Base-by-base conservation (phyloP, 2,329 filamentous ascomycete genomes). In the Lecanicillium sp. region DNA sequence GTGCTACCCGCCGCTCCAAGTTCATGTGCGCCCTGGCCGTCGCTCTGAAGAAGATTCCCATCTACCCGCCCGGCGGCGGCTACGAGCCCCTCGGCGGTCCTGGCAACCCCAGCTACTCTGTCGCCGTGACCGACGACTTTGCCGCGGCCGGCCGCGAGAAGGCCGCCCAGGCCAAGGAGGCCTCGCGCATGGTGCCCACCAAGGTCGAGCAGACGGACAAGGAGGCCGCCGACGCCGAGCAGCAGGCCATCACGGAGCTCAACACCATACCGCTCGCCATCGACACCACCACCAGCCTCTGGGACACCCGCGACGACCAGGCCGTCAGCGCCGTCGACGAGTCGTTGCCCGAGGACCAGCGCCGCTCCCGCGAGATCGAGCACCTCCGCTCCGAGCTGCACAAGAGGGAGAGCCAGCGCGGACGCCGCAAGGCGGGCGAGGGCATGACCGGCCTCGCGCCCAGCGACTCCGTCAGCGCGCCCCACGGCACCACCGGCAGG, bases 11-110 rank as follows among this genome's bases (percentile, higher is more conserved):
- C 44, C 83, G 91, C 52, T 94, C 87, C 64, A 97, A 95, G 68
- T 97, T 98, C 70, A 95, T 97, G 83, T 95, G 90, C 62, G 93
- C 93, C 1, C 73, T 98, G 50, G 84, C 93, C 4, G 68, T 90
- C 8, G 90, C 91, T 3, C 71, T 96, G 50, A 87, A 89, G 67
- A 90, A 85, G 69, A 77, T 98, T 15, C 91, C 90, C 9, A 91
- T 98, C 60, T 78, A 88, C 57, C 82, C 73, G 17, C 91, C 91
- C 48, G 90, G 85, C 33, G 90, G 86, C 51, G 87, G 83, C 48
- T 71, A 69, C 49, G 78, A 82, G 48, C 55, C 74, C 30, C 68
- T 83, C 2, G 82, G 82, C 50, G 79, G 78, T 33, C 77, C 86
- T 5, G 80, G 75, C 26, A 93, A 94, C 66, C 90, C 90, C 1